Percentiles rank a stretch among this genome's conserved stretches.
Evolutionary conservation across 805 yeast genomes (phyloP).

Genomic region (Candida dajiaensis): DNA sequence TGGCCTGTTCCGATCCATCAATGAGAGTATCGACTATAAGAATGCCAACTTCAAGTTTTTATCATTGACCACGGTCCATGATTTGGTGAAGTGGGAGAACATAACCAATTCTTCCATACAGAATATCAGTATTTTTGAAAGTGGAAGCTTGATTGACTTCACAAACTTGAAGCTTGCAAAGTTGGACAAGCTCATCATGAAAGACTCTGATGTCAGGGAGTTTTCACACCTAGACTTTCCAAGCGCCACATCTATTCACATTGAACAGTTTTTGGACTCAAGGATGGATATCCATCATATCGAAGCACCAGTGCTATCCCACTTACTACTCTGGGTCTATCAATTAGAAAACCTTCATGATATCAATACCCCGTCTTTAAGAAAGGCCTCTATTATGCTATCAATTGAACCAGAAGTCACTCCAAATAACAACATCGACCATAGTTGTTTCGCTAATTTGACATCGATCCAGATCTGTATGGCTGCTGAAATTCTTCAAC

Average conservation of each 20-base stretch:
- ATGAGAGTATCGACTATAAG: conserved; percentile 8
- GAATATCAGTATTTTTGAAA: conserved; percentile 3
- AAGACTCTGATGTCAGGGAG: conserved; percentile 9
- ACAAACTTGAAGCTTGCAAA: conserved; percentile 1
- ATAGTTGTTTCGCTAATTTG: conserved; percentile 6
- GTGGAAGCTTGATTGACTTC: conserved; percentile 4
- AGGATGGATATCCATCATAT: conserved; percentile 5
- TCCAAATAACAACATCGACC: conserved; percentile 5
- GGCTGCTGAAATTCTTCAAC: conserved; percentile 10
- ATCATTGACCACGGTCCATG: conserved; percentile 5
- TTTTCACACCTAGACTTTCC: conserved; percentile 9
- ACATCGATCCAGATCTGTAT: conserved; percentile 9
- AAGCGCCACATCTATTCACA: conserved; percentile 3
- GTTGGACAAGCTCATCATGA: conserved; percentile 3
- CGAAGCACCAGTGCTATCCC: conserved; percentile 7
- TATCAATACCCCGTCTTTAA: conserved; percentile 5
- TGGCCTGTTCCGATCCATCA: conserved; percentile 4
- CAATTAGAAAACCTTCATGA: conserved; percentile 4
- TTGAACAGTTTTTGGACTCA: conserved; percentile 15
- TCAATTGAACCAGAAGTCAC: conserved; percentile 12
- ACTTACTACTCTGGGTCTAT: conserved; percentile 11
- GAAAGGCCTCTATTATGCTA: conserved; percentile 12
- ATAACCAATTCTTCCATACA: conserved; percentile 6
- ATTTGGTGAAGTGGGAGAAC: conserved; percentile 8
- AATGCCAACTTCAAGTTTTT: conserved; percentile 1